Conservation (phyloP, 495 filamentous ascomycete genomes). For the Aspergillus campestris region DNA sequence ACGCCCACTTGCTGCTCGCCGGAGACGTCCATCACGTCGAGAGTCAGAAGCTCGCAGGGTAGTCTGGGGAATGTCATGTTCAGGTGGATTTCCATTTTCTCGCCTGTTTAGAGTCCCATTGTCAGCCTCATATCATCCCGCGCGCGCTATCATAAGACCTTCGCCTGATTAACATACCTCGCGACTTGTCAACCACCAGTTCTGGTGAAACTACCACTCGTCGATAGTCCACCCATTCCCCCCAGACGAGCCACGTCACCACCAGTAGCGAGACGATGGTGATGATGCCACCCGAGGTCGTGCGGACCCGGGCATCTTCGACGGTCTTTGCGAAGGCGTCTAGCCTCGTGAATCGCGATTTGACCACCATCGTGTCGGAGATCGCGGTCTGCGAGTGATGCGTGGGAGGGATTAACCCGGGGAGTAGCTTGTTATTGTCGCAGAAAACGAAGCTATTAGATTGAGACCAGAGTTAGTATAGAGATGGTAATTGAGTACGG, state of each 20-base stretch:
- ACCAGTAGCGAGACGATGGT: slow-evolving; percentile 83
- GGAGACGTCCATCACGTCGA: slow-evolving; percentile 98
- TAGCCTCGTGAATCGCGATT: slow-evolving; percentile 86
- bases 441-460: no score
- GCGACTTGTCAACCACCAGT: slow-evolving; percentile 89
- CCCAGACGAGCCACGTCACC: slow-evolving; percentile 81
- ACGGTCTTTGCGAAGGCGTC: slow-evolving; percentile 99
- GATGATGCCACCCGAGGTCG: slow-evolving; percentile 93
- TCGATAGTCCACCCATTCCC: slow-evolving; percentile 92
- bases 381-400: slow-evolving; percentile 20
- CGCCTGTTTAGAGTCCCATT: slow-evolving; percentile 43
- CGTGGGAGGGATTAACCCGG: slow-evolving; percentile 5
- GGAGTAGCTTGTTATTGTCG: neutral
- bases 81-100: slow-evolving; percentile 97
- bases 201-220: slow-evolving; percentile 82
- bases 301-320: slow-evolving; percentile 93
- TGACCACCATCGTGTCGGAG: slow-evolving; percentile 39
- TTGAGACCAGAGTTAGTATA: no score
- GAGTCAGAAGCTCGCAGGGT: slow-evolving; percentile 89
- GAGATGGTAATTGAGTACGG: no score
- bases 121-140: slow-evolving; percentile 1
- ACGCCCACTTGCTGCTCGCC: slow-evolving; percentile 93
- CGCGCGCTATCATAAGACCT: neutral
- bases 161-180: slow-evolving; percentile 49
- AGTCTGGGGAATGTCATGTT: slow-evolving; percentile 94